Evolutionary conservation across 2,329 filamentous ascomycete species (phyloP), one percentile per base, ranked within the genome.

Genomic region (Ophiostoma pallidulum): DNA sequence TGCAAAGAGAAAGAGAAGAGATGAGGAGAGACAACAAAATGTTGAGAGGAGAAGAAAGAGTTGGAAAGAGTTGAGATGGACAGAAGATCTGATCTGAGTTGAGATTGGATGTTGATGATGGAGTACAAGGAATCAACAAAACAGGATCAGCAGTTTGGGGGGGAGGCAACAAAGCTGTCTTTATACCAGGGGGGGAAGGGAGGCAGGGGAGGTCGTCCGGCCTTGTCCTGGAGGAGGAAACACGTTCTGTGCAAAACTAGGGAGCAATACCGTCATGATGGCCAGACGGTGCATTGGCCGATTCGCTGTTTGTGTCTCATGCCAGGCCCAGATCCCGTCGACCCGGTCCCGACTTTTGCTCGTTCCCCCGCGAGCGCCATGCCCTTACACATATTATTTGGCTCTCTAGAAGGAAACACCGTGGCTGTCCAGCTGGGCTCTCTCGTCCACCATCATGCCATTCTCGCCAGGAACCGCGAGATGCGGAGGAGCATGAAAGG

Each of bases 391-490:
- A 28, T 28, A 28, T 10, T 28, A 28, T 28, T 28, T 28, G 24
- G n/a, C n/a, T n/a, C n/a, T n/a, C n/a, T n/a, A n/a, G n/a, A n/a
- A n/a, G n/a, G n/a, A n/a, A n/a, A n/a, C n/a, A n/a, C n/a, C n/a
- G n/a, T n/a, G n/a, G n/a, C n/a, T n/a, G 24, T 10, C 24, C 35
- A 37, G 31, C 31, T 33, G 31, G 31, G 4, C 28, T 22, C 20
- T 13, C 10, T 16, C 9, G 20, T 12, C n/a, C 39, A 14, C 43
- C 19, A 50, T 50, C 48, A 45, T 47, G 44, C 48, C 32, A 50
- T 43, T 50, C 20, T 24, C 18, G 28, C 29, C 7, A 10, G 45
- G 18, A 50, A 50, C 43, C 48, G 37, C 3, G 48, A 47, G 48
- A 50, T 43, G 38, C 39, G 39, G 18, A 46, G 42, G 47, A 29